Conservation (phyloP, 495 filamentous ascomycete species). For the Annulohypoxylon maeteangense region DNA sequence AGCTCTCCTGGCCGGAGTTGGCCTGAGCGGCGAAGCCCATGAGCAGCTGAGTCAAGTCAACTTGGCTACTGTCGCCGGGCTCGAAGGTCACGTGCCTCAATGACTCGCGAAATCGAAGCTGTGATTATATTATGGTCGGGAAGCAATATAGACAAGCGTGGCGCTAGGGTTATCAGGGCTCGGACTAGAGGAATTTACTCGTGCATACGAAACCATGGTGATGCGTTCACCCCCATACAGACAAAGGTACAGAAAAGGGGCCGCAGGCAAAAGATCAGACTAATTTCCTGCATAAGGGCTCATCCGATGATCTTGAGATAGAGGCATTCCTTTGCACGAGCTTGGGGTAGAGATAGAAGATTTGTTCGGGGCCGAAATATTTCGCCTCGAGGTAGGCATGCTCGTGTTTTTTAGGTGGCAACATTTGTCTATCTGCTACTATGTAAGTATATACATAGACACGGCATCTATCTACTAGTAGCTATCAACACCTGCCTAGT, state of each 20-base stretch:
- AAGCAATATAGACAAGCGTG: constrained; percentile 36
- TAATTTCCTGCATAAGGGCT: not conserved
- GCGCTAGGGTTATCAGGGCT: constrained; percentile 35
- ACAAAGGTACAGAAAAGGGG: constrained; percentile 1
- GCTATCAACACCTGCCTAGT: not conserved
- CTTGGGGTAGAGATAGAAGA: constrained; percentile 6
- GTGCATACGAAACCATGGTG: constrained; percentile 23
- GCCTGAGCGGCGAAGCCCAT: constrained; percentile 56
- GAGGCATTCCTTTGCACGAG: constrained; percentile 1
- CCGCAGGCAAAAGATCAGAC: not conserved
- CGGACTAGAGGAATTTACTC: constrained; percentile 32
- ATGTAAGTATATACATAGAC: constrained; percentile 6
- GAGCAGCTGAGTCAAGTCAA: constrained; percentile 58
- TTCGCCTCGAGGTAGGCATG: not conserved
- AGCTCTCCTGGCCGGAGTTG: constrained; percentile 70
- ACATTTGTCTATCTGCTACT: not conserved
- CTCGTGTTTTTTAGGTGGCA: not conserved
- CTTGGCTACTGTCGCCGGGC: constrained; percentile 55
- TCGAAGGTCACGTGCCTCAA: constrained; percentile 56
- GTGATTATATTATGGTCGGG: constrained; percentile 20
- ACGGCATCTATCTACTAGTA: constrained; percentile 4
- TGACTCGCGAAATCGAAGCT: constrained; percentile 35
- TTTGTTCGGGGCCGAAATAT: not conserved
- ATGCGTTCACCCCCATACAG: constrained; percentile 23
- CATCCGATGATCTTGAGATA: constrained; percentile 5